These are phyloP conservation scores for Lathyrus oleraceus DNA, from an alignment of 306 rosid genomes.

Conservation along the genomic window DNA sequence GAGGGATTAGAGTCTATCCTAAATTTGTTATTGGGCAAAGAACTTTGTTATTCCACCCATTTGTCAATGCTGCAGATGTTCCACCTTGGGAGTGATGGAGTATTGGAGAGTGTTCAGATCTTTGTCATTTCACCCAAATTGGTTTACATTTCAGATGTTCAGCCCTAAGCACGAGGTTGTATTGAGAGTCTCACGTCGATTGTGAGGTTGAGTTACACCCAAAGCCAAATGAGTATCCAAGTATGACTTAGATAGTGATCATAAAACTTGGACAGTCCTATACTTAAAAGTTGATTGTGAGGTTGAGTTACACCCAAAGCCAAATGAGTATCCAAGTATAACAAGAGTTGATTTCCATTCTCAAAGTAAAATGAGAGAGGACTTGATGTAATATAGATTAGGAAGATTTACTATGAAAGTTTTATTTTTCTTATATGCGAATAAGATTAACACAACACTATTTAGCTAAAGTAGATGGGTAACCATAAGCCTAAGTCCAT, in stretches of 20 bases:
- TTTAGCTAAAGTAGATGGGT: constrained; percentile 12
- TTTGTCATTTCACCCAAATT: not conserved
- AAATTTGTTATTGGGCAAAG: not conserved
- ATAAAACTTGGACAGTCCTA: not conserved
- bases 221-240: too few relatives aligned
- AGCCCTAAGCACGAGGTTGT: not conserved
- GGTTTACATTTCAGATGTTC: not conserved
- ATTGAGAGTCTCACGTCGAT: not conserved
- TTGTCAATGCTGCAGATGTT: not conserved
- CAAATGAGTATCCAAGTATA: constrained; percentile 20
- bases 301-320: not conserved
- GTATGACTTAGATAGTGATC: not conserved
- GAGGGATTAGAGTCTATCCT: not conserved
- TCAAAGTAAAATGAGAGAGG: constrained; percentile 8
- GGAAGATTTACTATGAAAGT: not conserved
- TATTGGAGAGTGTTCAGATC: not conserved
- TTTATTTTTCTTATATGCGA: not conserved
- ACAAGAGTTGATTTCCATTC: constrained; percentile 1
- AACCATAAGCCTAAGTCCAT: constrained; percentile 11
- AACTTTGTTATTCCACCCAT: not conserved
- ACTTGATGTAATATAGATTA: not conserved
- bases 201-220: too few relatives aligned
- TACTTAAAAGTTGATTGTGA: not conserved
- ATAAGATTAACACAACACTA: constrained; percentile 9
- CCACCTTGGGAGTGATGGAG: not conserved